Percentiles rank a stretch among this genome's conserved stretches.
Evolutionary conservation across 1,284 basidiomycete genomes (phyloP).

Genomic region (Inonotus hispidus): DNA sequence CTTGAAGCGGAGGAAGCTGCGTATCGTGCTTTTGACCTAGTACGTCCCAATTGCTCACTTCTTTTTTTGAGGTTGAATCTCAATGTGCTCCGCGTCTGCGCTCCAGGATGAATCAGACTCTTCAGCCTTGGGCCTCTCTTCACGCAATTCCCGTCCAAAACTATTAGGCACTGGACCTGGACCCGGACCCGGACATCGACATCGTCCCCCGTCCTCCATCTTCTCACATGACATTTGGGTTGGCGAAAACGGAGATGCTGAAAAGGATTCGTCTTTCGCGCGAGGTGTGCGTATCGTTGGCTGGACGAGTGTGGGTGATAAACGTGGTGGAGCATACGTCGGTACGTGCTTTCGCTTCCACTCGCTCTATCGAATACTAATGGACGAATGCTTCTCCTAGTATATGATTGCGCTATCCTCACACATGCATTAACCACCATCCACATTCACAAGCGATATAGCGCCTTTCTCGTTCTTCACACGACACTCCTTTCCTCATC

Average conservation of each 20-base stretch:
- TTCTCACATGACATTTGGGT: conserved; percentile 61
- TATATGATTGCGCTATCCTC: conserved; percentile 15
- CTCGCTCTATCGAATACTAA: not conserved
- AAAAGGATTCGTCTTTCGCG: conserved; percentile 49
- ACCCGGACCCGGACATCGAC: conserved; percentile 23
- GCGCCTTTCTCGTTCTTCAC: conserved; percentile 58
- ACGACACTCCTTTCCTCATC: conserved; percentile 39
- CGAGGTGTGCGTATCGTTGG: conserved; percentile 57
- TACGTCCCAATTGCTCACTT: not conserved
- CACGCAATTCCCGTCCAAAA: conserved; percentile 16
- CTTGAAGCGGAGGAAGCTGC: conserved; percentile 13
- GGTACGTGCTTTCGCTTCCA: conserved; percentile 33
- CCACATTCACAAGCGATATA: conserved; percentile 66
- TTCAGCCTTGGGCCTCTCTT: not conserved
- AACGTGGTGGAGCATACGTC: conserved; percentile 53
- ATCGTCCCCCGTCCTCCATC: conserved; percentile 46
- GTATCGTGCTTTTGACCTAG: conserved; percentile 12
- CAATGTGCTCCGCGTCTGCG: not conserved
- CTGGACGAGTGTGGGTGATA: conserved; percentile 65
- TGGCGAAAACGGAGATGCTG: conserved; percentile 50
- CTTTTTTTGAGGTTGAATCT: not conserved
- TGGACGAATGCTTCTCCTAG: not conserved
- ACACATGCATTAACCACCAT: conserved; percentile 46
- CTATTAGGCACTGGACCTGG: conserved; percentile 17
- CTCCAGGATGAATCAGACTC: conserved; percentile 4